Evolutionary conservation across 164 flowering plant genomes (phyloP).

Genomic region (Vitis riparia): DNA sequence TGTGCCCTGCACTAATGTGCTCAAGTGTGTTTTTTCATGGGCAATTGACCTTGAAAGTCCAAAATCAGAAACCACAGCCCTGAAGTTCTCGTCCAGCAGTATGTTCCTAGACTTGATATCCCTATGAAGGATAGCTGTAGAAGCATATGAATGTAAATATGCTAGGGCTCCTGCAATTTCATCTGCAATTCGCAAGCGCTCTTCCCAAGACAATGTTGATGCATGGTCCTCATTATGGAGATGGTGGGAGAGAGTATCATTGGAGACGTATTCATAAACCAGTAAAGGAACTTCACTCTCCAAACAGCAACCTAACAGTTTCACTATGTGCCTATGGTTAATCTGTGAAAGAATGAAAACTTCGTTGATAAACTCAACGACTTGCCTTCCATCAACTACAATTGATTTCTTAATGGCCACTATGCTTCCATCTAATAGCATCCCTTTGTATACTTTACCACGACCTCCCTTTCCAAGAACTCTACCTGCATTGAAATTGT

Average conservation of each 20-base stretch:
- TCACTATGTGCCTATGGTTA: background rate
- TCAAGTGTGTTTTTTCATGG: background rate
- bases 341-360: background rate
- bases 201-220: background rate
- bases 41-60: background rate
- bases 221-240: background rate
- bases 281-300: background rate
- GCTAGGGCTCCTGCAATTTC: background rate
- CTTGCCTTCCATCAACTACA: background rate
- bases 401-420: background rate
- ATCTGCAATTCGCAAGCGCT: background rate
- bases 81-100: background rate
- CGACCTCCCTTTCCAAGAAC: background rate
- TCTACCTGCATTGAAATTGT: background rate
- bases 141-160: background rate
- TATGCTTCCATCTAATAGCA: background rate
- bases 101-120: background rate
- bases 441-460: background rate
- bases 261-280: too few relatives aligned
- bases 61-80: background rate
- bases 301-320: background rate
- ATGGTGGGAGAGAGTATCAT: background rate
- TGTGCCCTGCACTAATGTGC: background rate
- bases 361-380: background rate
- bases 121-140: background rate